These are phyloP conservation scores for Rhizodiscina lignyota DNA, from an alignment of 495 filamentous ascomycete species.

Conservation along the genomic window DNA sequence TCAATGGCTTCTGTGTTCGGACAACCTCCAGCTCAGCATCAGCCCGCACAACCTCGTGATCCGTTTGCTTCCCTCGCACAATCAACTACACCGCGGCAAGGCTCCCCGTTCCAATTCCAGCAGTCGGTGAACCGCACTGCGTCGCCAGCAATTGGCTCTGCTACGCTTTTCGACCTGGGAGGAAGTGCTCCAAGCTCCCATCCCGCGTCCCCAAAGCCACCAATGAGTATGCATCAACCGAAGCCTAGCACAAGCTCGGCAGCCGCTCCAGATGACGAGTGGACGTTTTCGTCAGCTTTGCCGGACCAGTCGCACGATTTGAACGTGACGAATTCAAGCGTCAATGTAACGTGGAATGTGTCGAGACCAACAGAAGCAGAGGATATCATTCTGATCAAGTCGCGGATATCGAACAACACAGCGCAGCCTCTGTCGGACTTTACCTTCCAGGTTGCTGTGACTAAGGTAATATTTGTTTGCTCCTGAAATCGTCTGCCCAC, in stretches of 20 bases:
- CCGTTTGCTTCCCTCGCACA: conserved; percentile 21
- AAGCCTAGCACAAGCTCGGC: conserved; percentile 3
- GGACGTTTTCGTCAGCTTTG: conserved; percentile 81
- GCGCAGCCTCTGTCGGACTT: conserved; percentile 55
- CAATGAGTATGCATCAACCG: conserved; percentile 1
- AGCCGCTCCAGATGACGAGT: conserved; percentile 53
- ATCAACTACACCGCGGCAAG: conserved; percentile 16
- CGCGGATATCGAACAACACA: conserved; percentile 63
- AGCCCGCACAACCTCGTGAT: conserved; percentile 21
- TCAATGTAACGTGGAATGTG: conserved; percentile 35
- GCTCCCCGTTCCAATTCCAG: conserved; percentile 26
- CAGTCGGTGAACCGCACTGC: conserved; percentile 15
- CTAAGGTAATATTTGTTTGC: conserved; percentile 57
- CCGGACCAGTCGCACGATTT: conserved; percentile 51
- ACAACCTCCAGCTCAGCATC: conserved; percentile 16
- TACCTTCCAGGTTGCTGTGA: conserved; percentile 83
- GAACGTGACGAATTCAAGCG: conserved; percentile 36
- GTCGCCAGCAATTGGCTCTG: conserved; percentile 3
- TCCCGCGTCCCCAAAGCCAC: conserved; percentile 1
- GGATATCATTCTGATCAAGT: conserved; percentile 39
- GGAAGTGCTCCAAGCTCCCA: neutral
- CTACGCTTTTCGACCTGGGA: conserved; percentile 23
- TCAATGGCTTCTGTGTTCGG: conserved; percentile 5
- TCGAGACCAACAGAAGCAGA: conserved; percentile 18
- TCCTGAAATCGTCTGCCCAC: neutral